These are phyloP conservation scores for Boletus rex-veris DNA, from an alignment of 768 basidiomycete species.

Conservation along the genomic window DNA sequence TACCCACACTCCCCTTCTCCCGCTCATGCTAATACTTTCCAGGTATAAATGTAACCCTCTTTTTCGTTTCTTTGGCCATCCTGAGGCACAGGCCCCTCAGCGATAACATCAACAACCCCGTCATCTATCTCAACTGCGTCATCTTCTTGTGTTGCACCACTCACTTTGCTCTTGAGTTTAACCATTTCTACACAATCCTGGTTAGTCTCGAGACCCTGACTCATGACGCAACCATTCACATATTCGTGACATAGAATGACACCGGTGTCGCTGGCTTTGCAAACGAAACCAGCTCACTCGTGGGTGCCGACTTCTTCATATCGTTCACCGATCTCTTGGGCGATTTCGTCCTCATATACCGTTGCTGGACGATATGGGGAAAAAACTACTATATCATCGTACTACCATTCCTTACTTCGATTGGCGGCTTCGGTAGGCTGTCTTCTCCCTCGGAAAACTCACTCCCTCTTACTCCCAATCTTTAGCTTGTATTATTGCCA, in stretches of 20 bases:
- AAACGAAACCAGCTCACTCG: slow-evolving; percentile 29
- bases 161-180: slow-evolving; percentile 36
- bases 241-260: slow-evolving; percentile 13
- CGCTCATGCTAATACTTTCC: not conserved
- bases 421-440: slow-evolving; percentile 34
- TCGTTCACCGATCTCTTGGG: slow-evolving; percentile 37
- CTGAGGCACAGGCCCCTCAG: slow-evolving; percentile 12
- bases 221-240: not conserved
- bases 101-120: slow-evolving; percentile 19
- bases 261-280: slow-evolving; percentile 28
- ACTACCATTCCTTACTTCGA: slow-evolving; percentile 33
- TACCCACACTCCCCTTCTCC: not conserved
- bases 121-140: slow-evolving; percentile 28
- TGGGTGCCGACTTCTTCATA: slow-evolving; percentile 36
- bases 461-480: not conserved
- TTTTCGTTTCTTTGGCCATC: slow-evolving; percentile 27
- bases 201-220: slow-evolving; percentile 19
- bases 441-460: not conserved
- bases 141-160: slow-evolving; percentile 34
- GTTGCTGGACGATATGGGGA: slow-evolving; percentile 42
- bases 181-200: slow-evolving; percentile 31
- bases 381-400: slow-evolving; percentile 32
- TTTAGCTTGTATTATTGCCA: slow-evolving; percentile 30
- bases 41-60: slow-evolving; percentile 27
- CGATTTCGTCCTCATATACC: slow-evolving; percentile 37